Evolutionary conservation across 2,329 filamentous ascomycete genomes (phyloP), one percentile per base, ranked within the genome.

Genomic region (Fusarium transvaalense): DNA sequence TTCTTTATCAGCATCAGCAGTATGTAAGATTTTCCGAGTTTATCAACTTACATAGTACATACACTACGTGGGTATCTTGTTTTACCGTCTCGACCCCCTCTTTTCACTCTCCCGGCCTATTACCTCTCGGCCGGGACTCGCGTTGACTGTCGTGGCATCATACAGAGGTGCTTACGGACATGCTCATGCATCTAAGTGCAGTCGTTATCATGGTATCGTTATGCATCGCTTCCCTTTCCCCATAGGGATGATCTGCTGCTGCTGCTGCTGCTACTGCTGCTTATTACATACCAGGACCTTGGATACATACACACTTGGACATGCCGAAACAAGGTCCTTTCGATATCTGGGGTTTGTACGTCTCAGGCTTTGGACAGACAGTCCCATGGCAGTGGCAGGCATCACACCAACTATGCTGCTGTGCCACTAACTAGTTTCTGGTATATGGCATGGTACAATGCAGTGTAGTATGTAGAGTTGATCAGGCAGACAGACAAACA

Each of bases 231-330:
- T 67, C 57, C 53, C 35, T 55, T 69, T 70, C 62, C 66, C 39
- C 63, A 66, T 70, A 29, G 6, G 41, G 61, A 68, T 23, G 59
- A 68, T 64, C 43, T 68, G 50, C 61, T 65, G 41, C 47, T 62
- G 41, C 52, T 25, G 23, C 23, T 25, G 23, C 23, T 25, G 50
- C 61, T 65, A 35, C 47, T 62, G 41, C 52, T 25, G 23, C 23
- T 25, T 4, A 4, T 25, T 25, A 25, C 41, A 64, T 43, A 38
- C 42, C 54, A 43, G 39, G 56, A 35, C 51, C 47, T 58, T 46
- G 47, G 52, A 19, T 52, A 25, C 45, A 34, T 27, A 19, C 42
- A 25, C 45, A 34, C 35, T 32, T 15, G 29, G 21, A 29, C 56
- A 56, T 55, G 43, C 61, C 42, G 61, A 67, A 63, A 69, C 61